Percentiles rank a stretch among this genome's conserved stretches.
Conservation (phyloP, 345 rosid species). For the Pistacia vera region DNA sequence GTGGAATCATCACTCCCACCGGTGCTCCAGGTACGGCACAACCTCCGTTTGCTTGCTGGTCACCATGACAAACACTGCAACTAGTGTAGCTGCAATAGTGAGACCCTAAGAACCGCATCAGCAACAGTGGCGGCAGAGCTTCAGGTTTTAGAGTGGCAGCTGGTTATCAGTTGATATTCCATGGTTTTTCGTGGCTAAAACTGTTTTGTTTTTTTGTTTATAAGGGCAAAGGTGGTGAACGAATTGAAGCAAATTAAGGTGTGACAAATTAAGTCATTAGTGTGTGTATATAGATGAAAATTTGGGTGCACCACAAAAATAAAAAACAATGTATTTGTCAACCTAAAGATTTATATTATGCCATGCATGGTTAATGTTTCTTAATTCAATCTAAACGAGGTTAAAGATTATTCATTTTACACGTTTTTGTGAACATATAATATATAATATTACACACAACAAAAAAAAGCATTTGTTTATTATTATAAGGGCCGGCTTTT, state of each 20-base stretch:
- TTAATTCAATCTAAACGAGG: no score
- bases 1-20: conserved; percentile 1
- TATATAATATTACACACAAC: no score
- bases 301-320: background rate
- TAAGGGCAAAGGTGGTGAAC: background rate
- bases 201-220: no score
- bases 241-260: background rate
- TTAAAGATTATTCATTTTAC: no score
- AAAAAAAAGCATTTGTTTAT: no score
- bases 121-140: conserved; percentile 19
- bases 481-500: no score
- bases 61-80: conserved; percentile 53
- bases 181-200: conserved; percentile 24
- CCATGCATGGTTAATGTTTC: no score
- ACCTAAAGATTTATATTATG: no score
- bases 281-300: background rate
- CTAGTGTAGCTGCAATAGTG: conserved; percentile 51
- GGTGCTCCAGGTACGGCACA: conserved; percentile 28
- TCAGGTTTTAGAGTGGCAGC: conserved; percentile 25
- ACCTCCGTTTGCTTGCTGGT: conserved; percentile 58
- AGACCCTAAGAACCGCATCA: conserved; percentile 50
- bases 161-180: conserved; percentile 47
- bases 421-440: no score
- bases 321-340: background rate
- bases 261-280: background rate